Evolutionary conservation across 1,139 yeast species (phyloP).

Genomic region (Taphrina flavorubra): DNA sequence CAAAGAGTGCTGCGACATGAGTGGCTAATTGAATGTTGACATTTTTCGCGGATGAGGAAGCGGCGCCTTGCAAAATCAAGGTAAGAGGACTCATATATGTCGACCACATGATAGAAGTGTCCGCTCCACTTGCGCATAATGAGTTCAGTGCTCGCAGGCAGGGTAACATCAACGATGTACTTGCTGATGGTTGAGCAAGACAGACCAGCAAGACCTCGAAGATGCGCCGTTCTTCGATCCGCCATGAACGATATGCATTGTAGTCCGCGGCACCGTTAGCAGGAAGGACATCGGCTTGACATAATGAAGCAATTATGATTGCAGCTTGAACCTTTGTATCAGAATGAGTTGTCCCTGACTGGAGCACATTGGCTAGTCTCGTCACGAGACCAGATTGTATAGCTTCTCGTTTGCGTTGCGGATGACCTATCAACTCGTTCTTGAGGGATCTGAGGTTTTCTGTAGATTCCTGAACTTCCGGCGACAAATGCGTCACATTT

Average conservation of each 20-base stretch:
- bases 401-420: conserved; percentile 50
- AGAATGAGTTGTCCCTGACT: conserved; percentile 22
- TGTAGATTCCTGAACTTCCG: conserved; percentile 34
- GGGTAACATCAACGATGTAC: conserved; percentile 10
- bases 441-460: conserved; percentile 49
- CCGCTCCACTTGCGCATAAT: conserved; percentile 1
- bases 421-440: conserved; percentile 52
- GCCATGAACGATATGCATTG: background rate
- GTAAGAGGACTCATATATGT: conserved; percentile 1
- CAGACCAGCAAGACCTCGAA: conserved; percentile 1
- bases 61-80: conserved; percentile 3
- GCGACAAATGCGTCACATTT: background rate
- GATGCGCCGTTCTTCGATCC: background rate
- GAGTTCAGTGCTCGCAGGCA: conserved; percentile 32
- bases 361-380: conserved; percentile 48
- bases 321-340: conserved; percentile 50
- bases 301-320: conserved; percentile 51
- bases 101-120: background rate
- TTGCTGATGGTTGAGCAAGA: background rate
- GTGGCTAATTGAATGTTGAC: conserved; percentile 23
- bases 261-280: conserved; percentile 7
- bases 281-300: conserved; percentile 48
- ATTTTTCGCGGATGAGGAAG: conserved; percentile 10
- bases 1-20: conserved; percentile 16
- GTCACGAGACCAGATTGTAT: conserved; percentile 48